These are phyloP conservation scores for Leccinum sublutescens DNA, from an alignment of 768 basidiomycete species.

Conservation along the genomic window DNA sequence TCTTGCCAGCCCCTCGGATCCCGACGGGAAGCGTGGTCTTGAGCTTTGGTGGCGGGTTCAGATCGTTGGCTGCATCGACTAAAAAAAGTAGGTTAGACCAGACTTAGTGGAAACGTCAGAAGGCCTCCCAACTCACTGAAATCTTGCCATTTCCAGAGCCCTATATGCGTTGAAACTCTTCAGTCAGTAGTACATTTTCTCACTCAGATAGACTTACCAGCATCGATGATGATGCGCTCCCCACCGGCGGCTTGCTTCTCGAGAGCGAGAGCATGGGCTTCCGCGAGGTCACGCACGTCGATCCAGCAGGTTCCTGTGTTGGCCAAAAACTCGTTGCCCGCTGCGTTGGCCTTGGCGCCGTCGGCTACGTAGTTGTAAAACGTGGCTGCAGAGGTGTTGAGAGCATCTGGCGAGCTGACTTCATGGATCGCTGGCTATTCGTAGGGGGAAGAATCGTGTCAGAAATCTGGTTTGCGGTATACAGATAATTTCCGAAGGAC, in stretches of 20 bases:
- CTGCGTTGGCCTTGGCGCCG: slow-evolving; percentile 17
- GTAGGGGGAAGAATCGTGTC: neutral
- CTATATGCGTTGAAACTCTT: slow-evolving; percentile 1
- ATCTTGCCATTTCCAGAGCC: slow-evolving; percentile 32
- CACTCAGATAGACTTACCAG: slow-evolving; percentile 19
- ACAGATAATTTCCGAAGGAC: neutral
- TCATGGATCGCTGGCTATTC: slow-evolving; percentile 45
- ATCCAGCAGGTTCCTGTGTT: slow-evolving; percentile 36
- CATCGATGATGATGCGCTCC: slow-evolving; percentile 54
- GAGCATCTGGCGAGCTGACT: slow-evolving; percentile 29
- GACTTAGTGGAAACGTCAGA: neutral
- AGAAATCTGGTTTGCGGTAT: neutral
- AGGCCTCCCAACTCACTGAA: slow-evolving; percentile 21
- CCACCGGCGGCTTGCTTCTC: slow-evolving; percentile 51
- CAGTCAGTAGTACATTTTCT: neutral
- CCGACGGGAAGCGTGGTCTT: slow-evolving; percentile 33
- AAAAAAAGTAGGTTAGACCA: neutral
- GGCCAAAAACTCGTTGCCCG: slow-evolving; percentile 26
- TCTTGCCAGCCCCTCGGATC: slow-evolving; percentile 32
- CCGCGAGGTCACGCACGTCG: slow-evolving; percentile 56
- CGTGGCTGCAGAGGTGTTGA: slow-evolving; percentile 39
- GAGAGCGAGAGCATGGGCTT: slow-evolving; percentile 53
- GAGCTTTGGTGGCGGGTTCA: slow-evolving; percentile 32
- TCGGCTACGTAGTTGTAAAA: slow-evolving; percentile 37
- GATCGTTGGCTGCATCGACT: slow-evolving; percentile 40